Conservation (phyloP, 306 rosid species). For the Purshia tridentata region DNA sequence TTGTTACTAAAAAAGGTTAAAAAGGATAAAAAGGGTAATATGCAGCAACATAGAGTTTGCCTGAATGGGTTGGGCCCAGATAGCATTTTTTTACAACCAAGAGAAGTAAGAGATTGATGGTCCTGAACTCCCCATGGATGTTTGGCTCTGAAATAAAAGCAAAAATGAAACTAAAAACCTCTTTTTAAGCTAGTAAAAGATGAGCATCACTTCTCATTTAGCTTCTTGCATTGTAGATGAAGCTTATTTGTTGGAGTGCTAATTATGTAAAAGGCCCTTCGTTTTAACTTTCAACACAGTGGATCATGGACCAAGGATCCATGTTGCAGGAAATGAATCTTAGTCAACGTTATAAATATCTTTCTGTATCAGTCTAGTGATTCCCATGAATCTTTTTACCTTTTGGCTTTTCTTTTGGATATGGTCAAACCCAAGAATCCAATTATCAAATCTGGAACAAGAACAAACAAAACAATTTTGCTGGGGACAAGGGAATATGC, state of each 20-base stretch:
- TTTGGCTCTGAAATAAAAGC: not conserved
- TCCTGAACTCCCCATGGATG: not conserved
- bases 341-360: not conserved
- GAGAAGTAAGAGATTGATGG: not conserved
- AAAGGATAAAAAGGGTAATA: not conserved
- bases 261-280: not conserved
- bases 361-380: not conserved
- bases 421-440: slow-evolving; percentile 11
- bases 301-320: not conserved
- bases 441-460: not conserved
- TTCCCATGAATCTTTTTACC: not conserved
- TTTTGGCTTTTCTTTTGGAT: slow-evolving; percentile 8
- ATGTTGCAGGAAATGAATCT: not conserved
- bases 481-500: slow-evolving; percentile 17
- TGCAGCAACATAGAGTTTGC: not conserved
- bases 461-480: not conserved
- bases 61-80: not conserved
- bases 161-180: not conserved
- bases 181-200: not conserved
- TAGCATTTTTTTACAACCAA: no score
- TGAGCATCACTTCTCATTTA: no score
- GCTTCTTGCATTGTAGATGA: no score
- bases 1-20: not conserved
- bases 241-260: no score
- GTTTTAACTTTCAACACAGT: not conserved